Evolutionary conservation across 352 stramenopile species (phyloP), one percentile per base, ranked within the genome.

Genomic region (Globisporangium takayamanum): DNA sequence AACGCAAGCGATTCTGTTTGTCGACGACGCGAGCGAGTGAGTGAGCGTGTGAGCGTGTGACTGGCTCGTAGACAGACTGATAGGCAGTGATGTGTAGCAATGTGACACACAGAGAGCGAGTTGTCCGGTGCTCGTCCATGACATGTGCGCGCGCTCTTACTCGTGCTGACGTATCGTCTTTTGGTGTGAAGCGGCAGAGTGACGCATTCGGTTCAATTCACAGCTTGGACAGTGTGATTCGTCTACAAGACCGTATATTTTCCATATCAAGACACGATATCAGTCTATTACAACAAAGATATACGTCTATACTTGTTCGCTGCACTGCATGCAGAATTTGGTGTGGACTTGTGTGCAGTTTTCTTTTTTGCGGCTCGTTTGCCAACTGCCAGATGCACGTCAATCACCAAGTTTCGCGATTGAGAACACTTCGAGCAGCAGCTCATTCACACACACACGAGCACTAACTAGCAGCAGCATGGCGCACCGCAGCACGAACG

Each of bases 21-120:
- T 90, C 20, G 78, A 88, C 59, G 80, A 90, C 62, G 78, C 80
- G 54, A 84, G 78, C 45, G 76, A 90, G 63, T 89, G 77, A 59
- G 22, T 22, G 54, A 84, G 78, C 45, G 76, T 88, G 63, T 89
- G 54, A 84, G 78, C 45, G 76, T 88, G 63, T 89, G 33, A 53
- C 36, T 22, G 55, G 7, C 16, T 36, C n/a, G 20, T 11, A 47
- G 12, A 53, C 7, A 37, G 15, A 48, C 26, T 25, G 46, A 54
- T 16, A 46, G 50, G 18, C 18, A 26, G 25, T 33, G 49, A 3
- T n/a, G 3, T 45, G 39, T 18, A 47, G 14, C 15, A 18, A 47
- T 47, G 14, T 47, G 41, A 47, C 33, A 39, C 5, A 10, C 5
- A 12, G 15, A 18, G 41, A 46, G 11, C 11, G 11, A 14, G 39